Percentiles rank a stretch among this genome's conserved stretches.
phyloP scores from a whole-genome alignment of 495 filamentous ascomycete species.

The Tuber brumale region DNA sequence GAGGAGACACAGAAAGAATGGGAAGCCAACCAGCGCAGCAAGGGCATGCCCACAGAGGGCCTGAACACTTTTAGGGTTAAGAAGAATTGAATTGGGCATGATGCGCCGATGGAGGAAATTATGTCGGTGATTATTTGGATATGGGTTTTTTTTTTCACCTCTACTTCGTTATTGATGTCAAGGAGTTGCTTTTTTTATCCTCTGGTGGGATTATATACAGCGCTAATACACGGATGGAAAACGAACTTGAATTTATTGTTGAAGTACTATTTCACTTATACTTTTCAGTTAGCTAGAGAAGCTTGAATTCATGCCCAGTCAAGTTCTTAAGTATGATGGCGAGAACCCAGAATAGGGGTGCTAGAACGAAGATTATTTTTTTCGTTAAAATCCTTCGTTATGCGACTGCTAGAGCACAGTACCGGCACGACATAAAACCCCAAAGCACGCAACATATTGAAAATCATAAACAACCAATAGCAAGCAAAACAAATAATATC shows the following conservation, averaged over 20 bases:
- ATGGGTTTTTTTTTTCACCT: not conserved
- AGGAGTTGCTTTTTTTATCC: not conserved
- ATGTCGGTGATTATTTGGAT: not conserved
- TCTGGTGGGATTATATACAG: not conserved
- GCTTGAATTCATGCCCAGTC: not conserved
- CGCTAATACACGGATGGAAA: not conserved
- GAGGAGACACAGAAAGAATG: conserved; percentile 23
- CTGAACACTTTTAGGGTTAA: conserved; percentile 32
- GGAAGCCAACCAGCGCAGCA: conserved; percentile 28
- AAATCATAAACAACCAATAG: no score
- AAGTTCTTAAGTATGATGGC: not conserved
- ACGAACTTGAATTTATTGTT: not conserved
- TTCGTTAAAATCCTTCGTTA: no score
- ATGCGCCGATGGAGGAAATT: not conserved
- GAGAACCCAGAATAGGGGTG: not conserved
- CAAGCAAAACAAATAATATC: no score
- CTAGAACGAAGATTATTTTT: not conserved
- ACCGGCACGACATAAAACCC: no score
- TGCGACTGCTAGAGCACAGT: no score
- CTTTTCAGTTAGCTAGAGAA: not conserved
- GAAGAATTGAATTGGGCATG: conserved; percentile 12
- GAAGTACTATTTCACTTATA: not conserved
- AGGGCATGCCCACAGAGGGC: conserved; percentile 32
- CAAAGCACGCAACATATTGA: no score
- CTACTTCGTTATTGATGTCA: not conserved